Conservation (phyloP, 306 rosid genomes). For the Glycine latifolia region DNA sequence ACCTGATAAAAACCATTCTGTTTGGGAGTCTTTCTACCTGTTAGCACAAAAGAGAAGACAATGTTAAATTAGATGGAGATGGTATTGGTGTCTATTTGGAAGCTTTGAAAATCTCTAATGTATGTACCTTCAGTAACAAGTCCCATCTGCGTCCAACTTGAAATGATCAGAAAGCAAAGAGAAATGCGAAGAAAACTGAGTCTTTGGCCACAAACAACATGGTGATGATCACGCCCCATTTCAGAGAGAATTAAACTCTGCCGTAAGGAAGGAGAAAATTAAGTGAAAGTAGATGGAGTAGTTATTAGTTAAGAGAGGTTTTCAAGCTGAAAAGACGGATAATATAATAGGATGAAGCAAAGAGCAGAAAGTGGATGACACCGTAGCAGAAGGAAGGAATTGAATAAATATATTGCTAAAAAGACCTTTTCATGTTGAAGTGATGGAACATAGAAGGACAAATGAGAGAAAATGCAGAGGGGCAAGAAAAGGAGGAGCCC, state of each 20-base stretch:
- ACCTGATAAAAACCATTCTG: constrained; percentile 58
- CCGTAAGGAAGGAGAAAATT: too few species aligned
- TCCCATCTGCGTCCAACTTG: constrained; percentile 52
- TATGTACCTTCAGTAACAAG: constrained; percentile 72
- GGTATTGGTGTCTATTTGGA: background rate
- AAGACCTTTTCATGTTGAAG: constrained; percentile 49
- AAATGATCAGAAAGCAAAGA: constrained; percentile 62
- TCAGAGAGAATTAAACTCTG: background rate
- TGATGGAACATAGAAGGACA: constrained; percentile 81
- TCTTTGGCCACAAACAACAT: constrained; percentile 25
- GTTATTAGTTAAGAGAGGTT: too few species aligned
- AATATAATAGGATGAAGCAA: constrained; percentile 30
- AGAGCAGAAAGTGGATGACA: background rate
- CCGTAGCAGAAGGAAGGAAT: background rate
- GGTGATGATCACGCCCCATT: constrained; percentile 56
- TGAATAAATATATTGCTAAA: constrained; percentile 31
- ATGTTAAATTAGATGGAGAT: constrained; percentile 3
- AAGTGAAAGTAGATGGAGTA: too few species aligned
- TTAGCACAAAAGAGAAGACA: constrained; percentile 18
- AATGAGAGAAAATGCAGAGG: constrained; percentile 43
- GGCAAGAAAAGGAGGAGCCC: constrained; percentile 53
- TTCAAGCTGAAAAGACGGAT: too few species aligned
- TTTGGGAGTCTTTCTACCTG: constrained; percentile 62
- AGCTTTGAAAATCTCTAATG: constrained; percentile 25
- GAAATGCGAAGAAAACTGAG: constrained; percentile 46